Evolutionary conservation across 2,329 filamentous ascomycete genomes (phyloP), one percentile per base, ranked within the genome.

Genomic region (Trichoderma asperellum): DNA sequence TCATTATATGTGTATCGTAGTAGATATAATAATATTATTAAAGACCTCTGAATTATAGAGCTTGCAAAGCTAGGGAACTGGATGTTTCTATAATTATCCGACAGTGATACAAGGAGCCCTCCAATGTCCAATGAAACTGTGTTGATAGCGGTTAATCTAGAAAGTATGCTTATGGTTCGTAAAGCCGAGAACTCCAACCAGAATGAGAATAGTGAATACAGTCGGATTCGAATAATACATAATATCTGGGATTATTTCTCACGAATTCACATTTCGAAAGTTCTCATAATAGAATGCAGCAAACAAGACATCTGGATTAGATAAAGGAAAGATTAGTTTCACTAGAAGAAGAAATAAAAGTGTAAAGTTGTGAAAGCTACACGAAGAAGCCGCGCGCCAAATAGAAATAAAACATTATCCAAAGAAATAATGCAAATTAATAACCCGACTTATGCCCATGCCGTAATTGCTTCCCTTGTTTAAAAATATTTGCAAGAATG

Each of bases 401-500:
- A 10, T 49, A 3, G 10, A 47, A 32, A 32, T 27, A 5, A 18
- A 35, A 11, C 2, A 11, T 52, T 8, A n/a, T n/a, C 21, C 43
- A 52, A 35, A 16, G 12, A 34, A 49, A 29, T 52, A 61, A 12
- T 29, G 12, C 43, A 24, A 65, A 21, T 6, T 52, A 43, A 21
- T 37, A 27, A 16, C n/a, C 27, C 24, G 12, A 18, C 32, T 56
- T 21, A 56, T 56, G 16, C 34, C 49, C 21, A 52, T 27, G 5
- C 3, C 34, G 34, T 27, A 57, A 21, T 35, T 47, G 18, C n/a
- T 12, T 18, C 5, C 29, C 43, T 14, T 5, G 18, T 49, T 7
- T 35, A 49, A 62, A 53, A 56, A 43, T 65, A 57, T 57, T 10
- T 49, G 4, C 35, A 49, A 66, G 52, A 66, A 65, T 47, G 8